Conservation (phyloP, 2,329 filamentous ascomycete species). For the Alternaria arborescens region DNA sequence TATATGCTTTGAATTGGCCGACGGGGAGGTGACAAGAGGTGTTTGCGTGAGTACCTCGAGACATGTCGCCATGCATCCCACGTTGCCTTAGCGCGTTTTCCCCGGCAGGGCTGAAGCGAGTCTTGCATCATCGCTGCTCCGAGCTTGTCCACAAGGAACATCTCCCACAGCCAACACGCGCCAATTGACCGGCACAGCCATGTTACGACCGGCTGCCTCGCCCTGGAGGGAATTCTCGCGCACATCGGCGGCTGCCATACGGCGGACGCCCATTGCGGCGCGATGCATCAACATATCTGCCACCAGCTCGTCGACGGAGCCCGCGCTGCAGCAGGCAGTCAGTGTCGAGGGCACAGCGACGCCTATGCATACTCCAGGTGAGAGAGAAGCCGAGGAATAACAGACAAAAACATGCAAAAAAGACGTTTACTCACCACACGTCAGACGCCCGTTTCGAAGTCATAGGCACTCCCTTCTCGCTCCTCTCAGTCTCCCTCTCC, state of each 20-base stretch:
- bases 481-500: constrained; percentile 91
- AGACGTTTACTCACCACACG: not conserved
- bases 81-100: constrained; percentile 11
- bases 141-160: constrained; percentile 1
- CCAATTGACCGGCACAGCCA: constrained; percentile 41
- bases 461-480: constrained; percentile 87
- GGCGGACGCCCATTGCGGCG: constrained; percentile 26
- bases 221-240: constrained; percentile 34
- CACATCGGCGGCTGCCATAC: constrained; percentile 22
- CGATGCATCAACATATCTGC: constrained; percentile 58
- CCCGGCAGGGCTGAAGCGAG: constrained; percentile 15
- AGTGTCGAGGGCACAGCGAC: constrained; percentile 31
- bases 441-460: constrained; percentile 95
- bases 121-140: constrained; percentile 23
- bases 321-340: constrained; percentile 46
- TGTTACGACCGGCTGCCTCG: constrained; percentile 43
- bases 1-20: not conserved
- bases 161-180: constrained; percentile 17
- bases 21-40: not conserved
- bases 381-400: not conserved
- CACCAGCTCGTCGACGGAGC: constrained; percentile 53
- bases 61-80: constrained; percentile 11
- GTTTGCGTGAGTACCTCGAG: constrained; percentile 8
- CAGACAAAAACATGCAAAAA: not conserved
- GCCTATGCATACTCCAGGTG: constrained; percentile 42